Conservation (phyloP, 306 rosid species). For the Vigna unguiculata region DNA sequence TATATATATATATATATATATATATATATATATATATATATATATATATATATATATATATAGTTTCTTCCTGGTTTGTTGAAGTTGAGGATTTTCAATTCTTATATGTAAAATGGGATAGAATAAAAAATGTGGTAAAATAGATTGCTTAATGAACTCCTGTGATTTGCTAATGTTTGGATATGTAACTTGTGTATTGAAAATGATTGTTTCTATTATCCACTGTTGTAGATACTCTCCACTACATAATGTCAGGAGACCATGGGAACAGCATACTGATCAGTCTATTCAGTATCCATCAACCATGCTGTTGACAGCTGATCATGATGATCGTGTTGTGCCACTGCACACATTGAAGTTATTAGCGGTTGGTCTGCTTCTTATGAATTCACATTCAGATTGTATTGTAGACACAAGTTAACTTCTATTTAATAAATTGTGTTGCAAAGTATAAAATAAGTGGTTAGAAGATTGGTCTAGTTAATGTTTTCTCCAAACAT, state of each 20-base stretch:
- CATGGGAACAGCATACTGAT: constrained; percentile 75
- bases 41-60: too few relatives aligned
- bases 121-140: not conserved
- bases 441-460: constrained; percentile 12
- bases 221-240: constrained; percentile 84
- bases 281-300: constrained; percentile 80
- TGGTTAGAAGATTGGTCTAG: not conserved
- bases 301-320: constrained; percentile 93
- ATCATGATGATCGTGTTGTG: constrained; percentile 98
- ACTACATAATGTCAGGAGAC: constrained; percentile 89
- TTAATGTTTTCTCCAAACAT: too few relatives aligned
- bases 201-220: constrained; percentile 28
- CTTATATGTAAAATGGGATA: not conserved
- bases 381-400: not conserved
- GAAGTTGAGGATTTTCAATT: constrained; percentile 1
- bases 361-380: constrained; percentile 75
- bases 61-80: constrained; percentile 2
- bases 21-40: too few relatives aligned
- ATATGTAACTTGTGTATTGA: not conserved
- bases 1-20: too few relatives aligned
- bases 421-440: constrained; percentile 11
- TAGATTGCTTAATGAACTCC: constrained; percentile 19
- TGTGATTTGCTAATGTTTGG: constrained; percentile 23
- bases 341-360: constrained; percentile 89
- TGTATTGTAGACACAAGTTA: not conserved